Evolutionary conservation across 2,329 filamentous ascomycete genomes (phyloP).

Genomic region (Pseudocercospora fijiensis): DNA sequence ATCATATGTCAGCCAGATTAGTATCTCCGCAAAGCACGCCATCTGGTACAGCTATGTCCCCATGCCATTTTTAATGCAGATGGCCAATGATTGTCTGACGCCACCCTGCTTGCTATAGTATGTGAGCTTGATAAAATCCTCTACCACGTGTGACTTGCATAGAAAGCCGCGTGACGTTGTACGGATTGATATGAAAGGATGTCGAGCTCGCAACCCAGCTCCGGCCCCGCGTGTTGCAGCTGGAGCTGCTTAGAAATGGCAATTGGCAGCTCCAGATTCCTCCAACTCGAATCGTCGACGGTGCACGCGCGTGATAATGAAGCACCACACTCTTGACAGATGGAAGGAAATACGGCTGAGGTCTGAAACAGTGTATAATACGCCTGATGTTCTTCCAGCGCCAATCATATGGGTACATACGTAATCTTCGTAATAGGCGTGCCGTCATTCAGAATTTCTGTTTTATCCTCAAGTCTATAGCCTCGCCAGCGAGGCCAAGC

Average conservation of each 20-base stretch:
- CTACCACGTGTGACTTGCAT: neutral
- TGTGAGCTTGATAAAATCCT: neutral
- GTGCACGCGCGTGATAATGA: neutral
- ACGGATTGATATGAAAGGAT: neutral
- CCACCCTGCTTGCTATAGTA: neutral
- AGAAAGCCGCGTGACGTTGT: neutral
- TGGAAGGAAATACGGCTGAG: too few relatives aligned
- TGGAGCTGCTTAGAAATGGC: constrained; percentile 1
- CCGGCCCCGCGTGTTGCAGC: neutral
- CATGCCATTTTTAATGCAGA: constrained; percentile 19
- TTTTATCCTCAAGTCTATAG: constrained; percentile 63
- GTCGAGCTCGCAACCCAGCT: neutral
- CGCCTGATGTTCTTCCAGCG: too few relatives aligned
- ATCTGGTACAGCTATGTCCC: constrained; percentile 20
- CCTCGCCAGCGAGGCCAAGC: constrained; percentile 59
- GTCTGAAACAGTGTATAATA: too few relatives aligned
- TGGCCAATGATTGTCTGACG: constrained; percentile 8
- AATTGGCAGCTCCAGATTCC: neutral
- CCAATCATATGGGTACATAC: constrained; percentile 16
- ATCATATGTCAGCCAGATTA: constrained; percentile 19
- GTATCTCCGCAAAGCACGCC: constrained; percentile 18
- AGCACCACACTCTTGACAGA: too few relatives aligned
- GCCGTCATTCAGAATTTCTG: constrained; percentile 62
- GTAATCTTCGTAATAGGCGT: constrained; percentile 59
- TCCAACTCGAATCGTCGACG: too few relatives aligned